A percentile compares a stretch with the other conserved stretches of the same genome.
phyloP scores from a whole-genome alignment of 208 protist species.

The Leishmania turanica region DNA sequence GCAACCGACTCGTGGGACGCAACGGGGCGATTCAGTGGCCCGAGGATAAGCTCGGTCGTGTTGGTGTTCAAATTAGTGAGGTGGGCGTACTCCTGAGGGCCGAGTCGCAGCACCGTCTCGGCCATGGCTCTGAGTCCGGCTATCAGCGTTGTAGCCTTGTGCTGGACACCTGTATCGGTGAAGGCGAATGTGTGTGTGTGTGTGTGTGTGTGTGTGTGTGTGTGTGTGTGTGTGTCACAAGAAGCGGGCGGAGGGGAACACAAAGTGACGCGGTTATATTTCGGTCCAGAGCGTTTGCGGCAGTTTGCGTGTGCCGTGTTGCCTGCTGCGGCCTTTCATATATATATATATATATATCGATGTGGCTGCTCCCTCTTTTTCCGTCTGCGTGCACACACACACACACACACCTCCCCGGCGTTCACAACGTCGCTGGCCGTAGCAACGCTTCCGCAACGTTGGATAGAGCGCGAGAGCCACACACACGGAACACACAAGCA shows the following conservation, averaged over 20 bases:
- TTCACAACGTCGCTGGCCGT: neutral
- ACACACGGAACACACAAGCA: too few species aligned
- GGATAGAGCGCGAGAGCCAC: neutral
- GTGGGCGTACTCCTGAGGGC: constrained; percentile 75
- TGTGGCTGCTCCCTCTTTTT: neutral
- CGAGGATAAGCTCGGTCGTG: constrained; percentile 58
- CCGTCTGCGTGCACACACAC: too few species aligned
- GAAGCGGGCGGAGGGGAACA: neutral
- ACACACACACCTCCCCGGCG: too few species aligned
- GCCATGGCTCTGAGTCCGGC: neutral
- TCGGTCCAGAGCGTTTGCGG: too few species aligned
- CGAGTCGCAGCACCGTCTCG: constrained; percentile 47
- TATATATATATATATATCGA: neutral
- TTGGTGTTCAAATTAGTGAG: constrained; percentile 69
- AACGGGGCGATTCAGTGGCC: constrained; percentile 52
- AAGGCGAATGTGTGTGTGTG: neutral
- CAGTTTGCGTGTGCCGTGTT: neutral
- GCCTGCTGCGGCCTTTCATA: neutral
- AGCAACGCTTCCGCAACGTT: neutral
- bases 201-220: neutral
- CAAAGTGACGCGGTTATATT: neutral
- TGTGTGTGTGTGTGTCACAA: neutral
- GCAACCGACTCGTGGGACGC: constrained; percentile 54
- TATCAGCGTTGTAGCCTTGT: neutral
- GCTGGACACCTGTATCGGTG: neutral